Percentiles rank a stretch among this genome's conserved stretches.
phyloP scores from a whole-genome alignment of 805 yeast species.

The Lachancea sp. region DNA sequence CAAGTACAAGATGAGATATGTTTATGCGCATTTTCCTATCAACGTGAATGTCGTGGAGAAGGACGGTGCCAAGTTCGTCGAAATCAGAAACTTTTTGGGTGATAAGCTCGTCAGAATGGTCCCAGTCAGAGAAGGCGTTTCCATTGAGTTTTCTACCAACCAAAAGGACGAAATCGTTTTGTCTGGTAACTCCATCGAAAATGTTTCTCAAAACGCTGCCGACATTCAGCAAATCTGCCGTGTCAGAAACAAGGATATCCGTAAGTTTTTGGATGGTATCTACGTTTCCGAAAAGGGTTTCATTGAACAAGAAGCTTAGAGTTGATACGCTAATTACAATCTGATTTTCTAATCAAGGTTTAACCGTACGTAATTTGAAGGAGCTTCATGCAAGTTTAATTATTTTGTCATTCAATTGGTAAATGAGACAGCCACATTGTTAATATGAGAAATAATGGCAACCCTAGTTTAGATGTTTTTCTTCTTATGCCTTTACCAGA shows the following conservation, averaged over 20 bases:
- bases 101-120: conserved; percentile 95
- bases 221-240: conserved; percentile 96
- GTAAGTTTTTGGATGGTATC: conserved; percentile 99
- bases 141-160: conserved; percentile 68
- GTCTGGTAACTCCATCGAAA: conserved; percentile 93
- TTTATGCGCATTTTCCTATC: conserved; percentile 99
- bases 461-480: not conserved
- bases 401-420: not conserved
- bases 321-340: too few species aligned
- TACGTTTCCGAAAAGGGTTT: conserved; percentile 94
- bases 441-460: too few species aligned
- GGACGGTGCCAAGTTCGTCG: conserved; percentile 70
- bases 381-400: not conserved
- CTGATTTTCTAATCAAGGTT: not conserved
- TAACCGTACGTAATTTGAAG: not conserved
- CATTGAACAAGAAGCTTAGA: conserved; percentile 54
- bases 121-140: conserved; percentile 83
- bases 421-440: not conserved
- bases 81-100: conserved; percentile 99
- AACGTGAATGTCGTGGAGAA: conserved; percentile 86
- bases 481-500: not conserved
- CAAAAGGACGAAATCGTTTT: conserved; percentile 94
- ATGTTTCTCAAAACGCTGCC: conserved; percentile 97
- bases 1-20: conserved; percentile 99
- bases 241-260: conserved; percentile 99